phyloP scores from a whole-genome alignment of 768 basidiomycete species.

The Amanita jacksonii region DNA sequence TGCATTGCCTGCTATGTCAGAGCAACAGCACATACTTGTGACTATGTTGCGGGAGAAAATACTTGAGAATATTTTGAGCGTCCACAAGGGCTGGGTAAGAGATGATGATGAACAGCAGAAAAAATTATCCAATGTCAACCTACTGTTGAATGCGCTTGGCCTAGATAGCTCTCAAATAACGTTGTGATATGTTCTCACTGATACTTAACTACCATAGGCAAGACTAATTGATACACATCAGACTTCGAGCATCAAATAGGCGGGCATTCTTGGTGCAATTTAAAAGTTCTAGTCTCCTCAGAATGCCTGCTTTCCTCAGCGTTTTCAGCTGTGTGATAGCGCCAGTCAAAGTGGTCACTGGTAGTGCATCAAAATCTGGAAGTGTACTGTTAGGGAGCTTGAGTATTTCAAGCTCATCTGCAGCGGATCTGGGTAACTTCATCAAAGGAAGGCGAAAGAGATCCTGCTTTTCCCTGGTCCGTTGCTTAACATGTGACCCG shows the following conservation, averaged over 20 bases:
- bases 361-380: slow-evolving; percentile 45
- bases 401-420: slow-evolving; percentile 29
- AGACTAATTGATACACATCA: slow-evolving; percentile 15
- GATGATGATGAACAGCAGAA: slow-evolving; percentile 67
- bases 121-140: slow-evolving; percentile 87
- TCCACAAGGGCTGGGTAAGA: slow-evolving; percentile 63
- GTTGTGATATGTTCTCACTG: slow-evolving; percentile 26
- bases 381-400: slow-evolving; percentile 48
- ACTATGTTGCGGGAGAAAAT: slow-evolving; percentile 85
- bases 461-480: slow-evolving; percentile 47
- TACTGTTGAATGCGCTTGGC: slow-evolving; percentile 77
- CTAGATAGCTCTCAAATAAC: slow-evolving; percentile 61
- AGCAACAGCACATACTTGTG: slow-evolving; percentile 87
- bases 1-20: slow-evolving; percentile 72
- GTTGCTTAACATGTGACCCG: slow-evolving; percentile 66
- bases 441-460: slow-evolving; percentile 68
- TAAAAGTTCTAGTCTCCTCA: slow-evolving; percentile 25
- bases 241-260: slow-evolving; percentile 17
- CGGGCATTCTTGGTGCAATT: slow-evolving; percentile 17
- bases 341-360: slow-evolving; percentile 63
- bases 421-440: slow-evolving; percentile 21
- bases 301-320: slow-evolving; percentile 23
- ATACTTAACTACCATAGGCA: background rate
- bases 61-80: slow-evolving; percentile 77
- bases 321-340: slow-evolving; percentile 26